A percentile compares a stretch with the other conserved stretches of the same genome.
Conservation (phyloP, 345 rosid genomes). For the Iberis pinnata region DNA sequence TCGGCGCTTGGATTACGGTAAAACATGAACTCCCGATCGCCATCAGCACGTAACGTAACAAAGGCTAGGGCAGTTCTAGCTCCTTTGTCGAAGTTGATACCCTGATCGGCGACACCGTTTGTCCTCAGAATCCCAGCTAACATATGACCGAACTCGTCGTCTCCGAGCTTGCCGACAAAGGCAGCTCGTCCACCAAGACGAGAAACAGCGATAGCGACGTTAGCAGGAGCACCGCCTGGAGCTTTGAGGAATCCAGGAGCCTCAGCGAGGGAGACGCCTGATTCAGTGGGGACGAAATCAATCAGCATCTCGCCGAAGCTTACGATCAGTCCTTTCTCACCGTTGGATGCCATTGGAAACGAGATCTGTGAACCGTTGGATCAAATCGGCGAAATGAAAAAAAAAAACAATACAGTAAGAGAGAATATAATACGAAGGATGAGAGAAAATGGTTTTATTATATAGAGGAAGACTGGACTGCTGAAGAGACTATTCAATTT, state of each 20-base stretch:
- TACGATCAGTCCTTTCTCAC: conserved; percentile 34
- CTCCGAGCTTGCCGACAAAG: conserved; percentile 52
- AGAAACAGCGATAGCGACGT: conserved; percentile 53
- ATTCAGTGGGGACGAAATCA: conserved; percentile 51
- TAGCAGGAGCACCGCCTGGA: conserved; percentile 66
- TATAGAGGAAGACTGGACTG: conserved; percentile 5
- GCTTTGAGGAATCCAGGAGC: conserved; percentile 53
- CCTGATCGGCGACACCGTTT: conserved; percentile 49
- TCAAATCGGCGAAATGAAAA: conserved; percentile 14
- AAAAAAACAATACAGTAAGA: background rate
- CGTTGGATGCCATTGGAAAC: conserved; percentile 34
- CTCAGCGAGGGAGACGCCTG: conserved; percentile 63
- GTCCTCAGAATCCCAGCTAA: conserved; percentile 45
- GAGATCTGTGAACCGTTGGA: conserved; percentile 25
- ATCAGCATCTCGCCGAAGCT: conserved; percentile 55
- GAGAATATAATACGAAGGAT: background rate
- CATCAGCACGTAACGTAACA: conserved; percentile 50
- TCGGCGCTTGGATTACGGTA: conserved; percentile 68
- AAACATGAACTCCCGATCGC: conserved; percentile 66
- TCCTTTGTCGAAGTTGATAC: conserved; percentile 44
- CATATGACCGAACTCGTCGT: conserved; percentile 32
- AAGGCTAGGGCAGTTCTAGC: conserved; percentile 71
- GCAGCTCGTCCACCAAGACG: conserved; percentile 50
- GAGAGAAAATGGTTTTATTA: conserved; percentile 11
- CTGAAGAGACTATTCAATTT: too few relatives aligned